phyloP scores from a whole-genome alignment of 768 basidiomycete species.

The Mycena rebaudengoi region DNA sequence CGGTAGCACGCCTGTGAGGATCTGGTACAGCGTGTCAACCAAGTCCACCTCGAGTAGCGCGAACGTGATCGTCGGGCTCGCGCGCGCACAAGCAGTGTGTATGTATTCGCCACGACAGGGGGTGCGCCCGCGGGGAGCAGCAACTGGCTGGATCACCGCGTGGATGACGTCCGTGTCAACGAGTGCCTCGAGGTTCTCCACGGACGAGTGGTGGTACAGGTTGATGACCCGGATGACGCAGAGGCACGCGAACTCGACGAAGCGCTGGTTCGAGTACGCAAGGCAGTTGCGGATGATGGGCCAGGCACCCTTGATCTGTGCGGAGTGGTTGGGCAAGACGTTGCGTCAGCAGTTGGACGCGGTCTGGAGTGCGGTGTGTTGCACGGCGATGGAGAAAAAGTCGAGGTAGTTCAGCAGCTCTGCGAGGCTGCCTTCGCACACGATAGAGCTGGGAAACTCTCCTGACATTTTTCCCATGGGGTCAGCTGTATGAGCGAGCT shows the following conservation, averaged over 20 bases:
- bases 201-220: slow-evolving; percentile 84
- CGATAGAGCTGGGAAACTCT: slow-evolving; percentile 95
- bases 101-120: slow-evolving; percentile 85
- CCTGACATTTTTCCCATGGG: slow-evolving; percentile 98
- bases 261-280: slow-evolving; percentile 90
- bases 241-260: slow-evolving; percentile 97
- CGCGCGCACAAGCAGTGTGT: slow-evolving; percentile 85
- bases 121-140: slow-evolving; percentile 89
- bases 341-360: slow-evolving; percentile 97
- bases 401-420: slow-evolving; percentile 96
- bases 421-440: slow-evolving; percentile 92
- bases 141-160: slow-evolving; percentile 86
- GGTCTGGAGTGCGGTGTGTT: slow-evolving; percentile 95
- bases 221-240: slow-evolving; percentile 96
- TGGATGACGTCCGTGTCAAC: slow-evolving; percentile 82
- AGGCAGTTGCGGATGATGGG: slow-evolving; percentile 94
- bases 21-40: slow-evolving; percentile 92
- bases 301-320: slow-evolving; percentile 90
- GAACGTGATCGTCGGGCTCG: slow-evolving; percentile 88
- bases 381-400: slow-evolving; percentile 98
- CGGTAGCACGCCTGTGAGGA: slow-evolving; percentile 93
- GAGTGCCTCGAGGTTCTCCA: slow-evolving; percentile 87
- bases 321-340: slow-evolving; percentile 87
- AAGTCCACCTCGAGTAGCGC: slow-evolving; percentile 91
- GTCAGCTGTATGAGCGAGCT: too few species aligned